Conservation (phyloP, 345 rosid genomes). For the Lepidium didymum region DNA sequence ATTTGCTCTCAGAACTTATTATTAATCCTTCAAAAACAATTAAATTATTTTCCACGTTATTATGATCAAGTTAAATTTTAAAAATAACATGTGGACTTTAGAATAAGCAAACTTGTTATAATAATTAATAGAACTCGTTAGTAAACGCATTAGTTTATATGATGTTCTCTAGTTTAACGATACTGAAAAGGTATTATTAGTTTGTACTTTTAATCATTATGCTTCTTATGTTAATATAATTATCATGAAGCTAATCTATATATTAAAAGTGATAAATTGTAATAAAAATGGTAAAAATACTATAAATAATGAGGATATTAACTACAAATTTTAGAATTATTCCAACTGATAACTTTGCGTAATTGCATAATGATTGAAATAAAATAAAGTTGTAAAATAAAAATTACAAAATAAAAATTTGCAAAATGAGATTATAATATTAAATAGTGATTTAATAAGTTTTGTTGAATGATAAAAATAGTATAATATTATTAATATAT, state of each 20-base stretch:
- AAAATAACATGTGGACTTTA: background rate
- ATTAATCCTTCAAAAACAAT: constrained; percentile 1
- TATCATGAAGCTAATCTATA: background rate
- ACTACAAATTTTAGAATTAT: background rate
- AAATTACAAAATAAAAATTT: too few species aligned
- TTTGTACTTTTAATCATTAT: background rate
- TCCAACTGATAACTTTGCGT: too few species aligned
- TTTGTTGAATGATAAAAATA: too few species aligned
- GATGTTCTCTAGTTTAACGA: background rate
- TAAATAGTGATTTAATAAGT: too few species aligned
- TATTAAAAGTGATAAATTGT: background rate
- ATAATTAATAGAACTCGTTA: background rate
- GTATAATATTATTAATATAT: too few species aligned
- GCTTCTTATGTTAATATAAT: background rate
- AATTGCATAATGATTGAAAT: too few species aligned
- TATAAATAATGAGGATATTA: background rate
- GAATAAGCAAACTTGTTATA: background rate
- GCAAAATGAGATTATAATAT: too few species aligned
- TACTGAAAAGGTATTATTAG: background rate
- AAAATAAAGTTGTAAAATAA: too few species aligned
- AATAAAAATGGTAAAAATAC: background rate
- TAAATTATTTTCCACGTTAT: constrained; percentile 1
- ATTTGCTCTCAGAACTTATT: constrained; percentile 8
- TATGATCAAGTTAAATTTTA: background rate
- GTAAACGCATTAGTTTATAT: background rate